Percentiles rank a stretch among this genome's conserved stretches.
Conservation (phyloP, 768 basidiomycete genomes). For the Ramaria sp. region DNA sequence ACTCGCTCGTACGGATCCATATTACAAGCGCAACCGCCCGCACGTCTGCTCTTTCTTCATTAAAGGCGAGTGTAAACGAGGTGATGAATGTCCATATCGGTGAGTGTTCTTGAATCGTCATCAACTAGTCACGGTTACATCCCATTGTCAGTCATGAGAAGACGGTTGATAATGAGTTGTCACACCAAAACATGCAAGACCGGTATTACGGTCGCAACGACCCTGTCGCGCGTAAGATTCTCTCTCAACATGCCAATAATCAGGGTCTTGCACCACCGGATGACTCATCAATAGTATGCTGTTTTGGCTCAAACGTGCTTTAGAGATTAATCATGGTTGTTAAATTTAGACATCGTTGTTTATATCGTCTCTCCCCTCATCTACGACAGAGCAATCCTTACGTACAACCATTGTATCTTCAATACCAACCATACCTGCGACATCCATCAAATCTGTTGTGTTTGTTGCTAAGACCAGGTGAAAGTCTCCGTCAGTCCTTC, state of each 20-base stretch:
- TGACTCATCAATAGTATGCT: conserved; percentile 71
- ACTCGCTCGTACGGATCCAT: conserved; percentile 89
- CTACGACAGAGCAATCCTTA: conserved; percentile 61
- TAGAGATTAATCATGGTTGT: neutral
- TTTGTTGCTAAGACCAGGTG: conserved; percentile 74
- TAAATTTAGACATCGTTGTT: conserved; percentile 72
- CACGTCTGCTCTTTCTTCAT: conserved; percentile 92
- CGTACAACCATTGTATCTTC: conserved; percentile 63
- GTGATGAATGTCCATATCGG: conserved; percentile 86
- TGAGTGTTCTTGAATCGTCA: conserved; percentile 19
- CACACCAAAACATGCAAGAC: conserved; percentile 91
- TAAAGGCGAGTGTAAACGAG: conserved; percentile 91
- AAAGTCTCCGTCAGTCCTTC: conserved; percentile 10
- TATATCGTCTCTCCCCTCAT: conserved; percentile 59
- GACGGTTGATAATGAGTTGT: conserved; percentile 68
- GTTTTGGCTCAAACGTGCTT: neutral
- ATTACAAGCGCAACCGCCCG: conserved; percentile 93
- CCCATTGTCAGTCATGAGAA: conserved; percentile 65
- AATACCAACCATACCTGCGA: conserved; percentile 49
- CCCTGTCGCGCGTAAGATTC: conserved; percentile 87
- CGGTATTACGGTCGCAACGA: conserved; percentile 89
- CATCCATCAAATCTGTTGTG: conserved; percentile 72
- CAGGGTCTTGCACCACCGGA: conserved; percentile 87
- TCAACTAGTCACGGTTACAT: neutral
- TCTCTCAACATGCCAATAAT: conserved; percentile 64